Base-by-base conservation (phyloP, 495 filamentous ascomycete genomes). In the Thermothielavioides terrestris region DNA sequence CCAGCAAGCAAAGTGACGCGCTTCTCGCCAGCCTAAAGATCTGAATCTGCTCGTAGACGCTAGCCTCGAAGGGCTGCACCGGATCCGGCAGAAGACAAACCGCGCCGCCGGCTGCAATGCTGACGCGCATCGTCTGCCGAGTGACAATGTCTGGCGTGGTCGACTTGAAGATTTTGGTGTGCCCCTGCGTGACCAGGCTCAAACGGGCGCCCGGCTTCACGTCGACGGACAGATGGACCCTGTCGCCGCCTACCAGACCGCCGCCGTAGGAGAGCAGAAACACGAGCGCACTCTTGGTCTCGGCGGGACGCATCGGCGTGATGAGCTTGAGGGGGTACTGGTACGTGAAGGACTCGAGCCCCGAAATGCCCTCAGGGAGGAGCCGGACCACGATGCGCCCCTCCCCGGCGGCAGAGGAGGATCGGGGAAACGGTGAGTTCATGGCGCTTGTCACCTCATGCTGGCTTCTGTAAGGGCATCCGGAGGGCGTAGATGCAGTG, bases 311-410 rank as follows among this genome's bases (percentile, higher is more conserved):
- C 25, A 73, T 69, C 8, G 82, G 77, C 6, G 89, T 81, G 60
- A 98, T 83, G 28, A 98, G 83, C 64, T 98, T 98, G 28, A 98
- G 78, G 9, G 92, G 92, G 61, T 96, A 98, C 64, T 92, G 85
- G 68, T 90, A 97, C 30, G 80, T 81, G 50, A 95, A 76, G 20
- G 76, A 78, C 41, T 82, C 80, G 17, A 96, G 78, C 15, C 83
- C 78, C 1, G 88, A 84, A 32, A 77, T 78, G 6, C 76, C 70
- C 12, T 87, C 83, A 15, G 89, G 86, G 10, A 86, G 77, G 8
- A 89, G 72, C 8, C 78, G 77, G 25, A 88, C 80, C 35, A 85
- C 72, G 58, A 96, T 84, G 48, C 71, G 75, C 45, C 92, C 92
- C 47, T 87, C 74, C 18, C 92, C 92, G 5, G 89, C 77, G 31